Evolutionary conservation across 148 eudicot species (phyloP).

Genomic region (Linanthus parryae): DNA sequence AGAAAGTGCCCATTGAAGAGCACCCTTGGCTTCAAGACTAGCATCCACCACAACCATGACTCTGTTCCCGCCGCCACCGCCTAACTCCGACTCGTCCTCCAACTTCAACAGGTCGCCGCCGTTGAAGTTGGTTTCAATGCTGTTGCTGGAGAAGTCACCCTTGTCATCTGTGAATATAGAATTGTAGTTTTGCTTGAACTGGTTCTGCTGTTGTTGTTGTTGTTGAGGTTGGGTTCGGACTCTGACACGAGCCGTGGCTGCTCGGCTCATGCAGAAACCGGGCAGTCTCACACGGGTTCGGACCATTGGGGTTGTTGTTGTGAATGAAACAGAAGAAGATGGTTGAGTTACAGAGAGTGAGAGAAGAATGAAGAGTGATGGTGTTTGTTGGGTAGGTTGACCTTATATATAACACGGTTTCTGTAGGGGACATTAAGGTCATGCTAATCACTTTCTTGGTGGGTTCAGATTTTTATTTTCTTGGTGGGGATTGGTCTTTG

Average conservation of each 20-base stretch:
- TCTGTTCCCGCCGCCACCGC: conserved; percentile 37
- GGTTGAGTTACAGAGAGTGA: not conserved
- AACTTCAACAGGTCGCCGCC: conserved; percentile 8
- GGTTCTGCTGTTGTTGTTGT: conserved; percentile 37
- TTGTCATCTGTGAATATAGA: conserved; percentile 28
- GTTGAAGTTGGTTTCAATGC: conserved; percentile 27
- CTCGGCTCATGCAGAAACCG: conserved; percentile 31
- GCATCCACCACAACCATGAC: conserved; percentile 71
- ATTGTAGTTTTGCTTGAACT: too few relatives aligned
- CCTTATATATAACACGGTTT: conserved; percentile 5
- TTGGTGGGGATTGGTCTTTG: not conserved
- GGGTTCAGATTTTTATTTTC: conserved; percentile 13
- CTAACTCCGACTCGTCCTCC: conserved; percentile 19
- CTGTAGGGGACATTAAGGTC: not conserved
- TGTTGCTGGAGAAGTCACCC: conserved; percentile 28
- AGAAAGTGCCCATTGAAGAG: conserved; percentile 69
- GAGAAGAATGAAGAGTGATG: conserved; percentile 3
- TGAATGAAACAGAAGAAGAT: not conserved
- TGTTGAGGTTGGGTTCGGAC: conserved; percentile 40
- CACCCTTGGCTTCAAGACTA: conserved; percentile 45
- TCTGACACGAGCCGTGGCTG: conserved; percentile 27
- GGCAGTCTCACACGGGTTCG: conserved; percentile 16
- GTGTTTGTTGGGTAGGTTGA: conserved; percentile 14
- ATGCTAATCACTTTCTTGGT: conserved; percentile 14
- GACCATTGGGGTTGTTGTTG: conserved; percentile 6